Base-by-base conservation (phyloP, 345 rosid genomes). In the Boechera retrofracta region DNA sequence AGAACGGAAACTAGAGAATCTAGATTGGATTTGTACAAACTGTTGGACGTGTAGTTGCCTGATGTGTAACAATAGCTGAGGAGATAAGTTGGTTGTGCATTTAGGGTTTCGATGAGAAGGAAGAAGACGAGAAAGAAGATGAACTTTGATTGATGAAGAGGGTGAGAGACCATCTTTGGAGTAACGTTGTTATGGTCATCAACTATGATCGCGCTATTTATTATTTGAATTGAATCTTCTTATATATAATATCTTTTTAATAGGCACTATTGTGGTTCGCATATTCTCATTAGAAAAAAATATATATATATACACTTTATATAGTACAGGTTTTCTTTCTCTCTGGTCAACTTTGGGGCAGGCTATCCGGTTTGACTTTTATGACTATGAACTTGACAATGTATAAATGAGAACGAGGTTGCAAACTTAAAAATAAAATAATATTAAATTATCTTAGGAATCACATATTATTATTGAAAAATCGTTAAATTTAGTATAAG, bases 81-180 rank as follows among this genome's bases (percentile, higher is more conserved):
- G 45, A 66, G 44, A 49, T 66, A 66, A 1, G 56, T 66, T 66
- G 58, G 71, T 66, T 49, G 71, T 31, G 58, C 44, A 10, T 49
- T 47, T n/a, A 49, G 5, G 29, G 58, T 45, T 49, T 32, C 32
- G 58, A 66, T 33, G 7, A 66, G 31, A 21, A 66, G 6, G 58
- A 64, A 21, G 11, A 62, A 41, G 13, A 41, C 10, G 12, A 55
- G 38, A 31, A 55, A 12, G 10, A 42, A 48, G 29, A 65, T 15
- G 41, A 16, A 16, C 2, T 47, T 66, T 12, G 41, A 21, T n/a
- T 32, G 31, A 48, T 31, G 44, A 33, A 66, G 16, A 48, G 10
- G 6, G 31, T 32, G 31, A 16, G n/a, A 48, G 29, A n/a, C 5
- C 55, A 63, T 41, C 52, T 6, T 63, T 63, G 2, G 52, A 63